phyloP scores from a whole-genome alignment of 148 eudicot genomes.

The Camellia japonica region DNA sequence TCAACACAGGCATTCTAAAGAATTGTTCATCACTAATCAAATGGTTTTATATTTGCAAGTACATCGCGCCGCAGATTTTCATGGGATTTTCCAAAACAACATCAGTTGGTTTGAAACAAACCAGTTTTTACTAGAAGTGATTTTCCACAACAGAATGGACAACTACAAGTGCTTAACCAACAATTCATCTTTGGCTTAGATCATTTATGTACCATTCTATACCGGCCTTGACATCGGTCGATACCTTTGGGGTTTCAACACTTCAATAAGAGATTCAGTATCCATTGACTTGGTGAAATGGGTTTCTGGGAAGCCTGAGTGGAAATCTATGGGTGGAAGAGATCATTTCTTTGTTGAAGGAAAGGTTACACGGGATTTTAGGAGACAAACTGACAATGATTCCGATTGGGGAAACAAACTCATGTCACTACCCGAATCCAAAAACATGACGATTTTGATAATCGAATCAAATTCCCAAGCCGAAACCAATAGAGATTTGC shows the following conservation, averaged over 20 bases:
- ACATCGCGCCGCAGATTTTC: conserved; percentile 13
- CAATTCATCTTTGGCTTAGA: conserved; percentile 31
- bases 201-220: conserved; percentile 43
- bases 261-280: conserved; percentile 20
- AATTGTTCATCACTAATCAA: conserved; percentile 15
- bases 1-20: conserved; percentile 38
- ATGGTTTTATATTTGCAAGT: conserved; percentile 51
- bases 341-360: conserved; percentile 47
- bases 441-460: conserved; percentile 35
- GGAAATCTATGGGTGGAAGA: conserved; percentile 26
- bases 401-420: conserved; percentile 40
- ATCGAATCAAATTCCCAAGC: conserved; percentile 32
- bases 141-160: conserved; percentile 41
- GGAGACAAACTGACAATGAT: conserved; percentile 1
- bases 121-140: conserved; percentile 45
- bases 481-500: conserved; percentile 19
- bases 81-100: conserved; percentile 26
- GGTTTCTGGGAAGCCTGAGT: conserved; percentile 38
- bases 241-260: conserved; percentile 22
- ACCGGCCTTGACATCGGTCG: conserved; percentile 39
- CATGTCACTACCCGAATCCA: conserved; percentile 28
- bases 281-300: conserved; percentile 24
- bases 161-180: conserved; percentile 41
- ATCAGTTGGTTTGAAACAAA: conserved; percentile 42
- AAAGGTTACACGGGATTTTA: conserved; percentile 42